Conservation (phyloP, 2,329 filamentous ascomycete genomes). For the Aschersonia sp. region DNA sequence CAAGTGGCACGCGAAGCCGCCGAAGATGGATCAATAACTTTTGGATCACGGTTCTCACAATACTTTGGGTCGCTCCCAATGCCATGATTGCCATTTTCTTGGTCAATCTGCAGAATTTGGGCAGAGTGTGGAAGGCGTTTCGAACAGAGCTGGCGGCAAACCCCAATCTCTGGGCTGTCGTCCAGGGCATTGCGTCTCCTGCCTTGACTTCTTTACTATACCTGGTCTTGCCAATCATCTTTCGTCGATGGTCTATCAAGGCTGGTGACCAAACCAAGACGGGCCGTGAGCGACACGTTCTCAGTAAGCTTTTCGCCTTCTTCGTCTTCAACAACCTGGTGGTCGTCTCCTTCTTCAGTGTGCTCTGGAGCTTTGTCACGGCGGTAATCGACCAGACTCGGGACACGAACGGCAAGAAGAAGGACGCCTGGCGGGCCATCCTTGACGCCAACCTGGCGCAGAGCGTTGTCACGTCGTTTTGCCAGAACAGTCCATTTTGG, state of each 20-base stretch:
- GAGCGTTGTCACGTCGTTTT: constrained; percentile 59
- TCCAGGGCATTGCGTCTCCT: constrained; percentile 85
- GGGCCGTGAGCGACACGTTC: constrained; percentile 78
- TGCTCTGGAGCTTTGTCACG: constrained; percentile 60
- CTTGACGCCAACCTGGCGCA: constrained; percentile 45
- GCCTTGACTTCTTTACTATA: constrained; percentile 80
- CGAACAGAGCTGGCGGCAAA: constrained; percentile 45
- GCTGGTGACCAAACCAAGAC: constrained; percentile 88
- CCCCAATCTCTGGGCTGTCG: constrained; percentile 61
- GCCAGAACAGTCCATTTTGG: constrained; percentile 80
- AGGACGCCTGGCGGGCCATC: constrained; percentile 56
- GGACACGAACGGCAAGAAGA: constrained; percentile 21
- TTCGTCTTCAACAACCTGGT: constrained; percentile 96
- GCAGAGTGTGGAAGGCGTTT: constrained; percentile 66
- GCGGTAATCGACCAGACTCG: constrained; percentile 39
- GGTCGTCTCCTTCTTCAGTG: constrained; percentile 84
- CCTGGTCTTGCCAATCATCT: constrained; percentile 75
- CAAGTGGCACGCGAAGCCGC: constrained; percentile 51
- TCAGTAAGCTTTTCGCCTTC: constrained; percentile 82
- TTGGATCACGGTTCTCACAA: constrained; percentile 68
- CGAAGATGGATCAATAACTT: constrained; percentile 66
- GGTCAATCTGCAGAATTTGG: constrained; percentile 71
- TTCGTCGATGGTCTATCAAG: constrained; percentile 69
- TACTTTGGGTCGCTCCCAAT: constrained; percentile 85
- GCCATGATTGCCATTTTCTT: constrained; percentile 89